phyloP scores from a whole-genome alignment of 2,329 filamentous ascomycete genomes.

The Penicillium sp. region DNA sequence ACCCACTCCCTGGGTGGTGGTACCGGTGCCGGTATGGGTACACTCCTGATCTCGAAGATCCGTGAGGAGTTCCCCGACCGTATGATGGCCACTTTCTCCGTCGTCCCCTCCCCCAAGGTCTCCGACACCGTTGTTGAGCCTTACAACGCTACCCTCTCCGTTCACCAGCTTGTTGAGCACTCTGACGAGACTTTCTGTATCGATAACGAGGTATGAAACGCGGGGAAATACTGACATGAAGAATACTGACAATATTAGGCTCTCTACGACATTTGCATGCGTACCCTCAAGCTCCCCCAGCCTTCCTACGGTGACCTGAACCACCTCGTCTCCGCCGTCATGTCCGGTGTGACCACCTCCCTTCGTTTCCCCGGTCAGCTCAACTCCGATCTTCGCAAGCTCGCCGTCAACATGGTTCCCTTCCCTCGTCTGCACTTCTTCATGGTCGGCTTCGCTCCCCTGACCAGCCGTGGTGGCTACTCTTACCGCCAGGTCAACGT shows the following conservation, averaged over 20 bases:
- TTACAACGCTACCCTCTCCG: conserved; percentile 98
- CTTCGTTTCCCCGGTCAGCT: conserved; percentile 99
- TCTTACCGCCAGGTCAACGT: conserved; percentile 98
- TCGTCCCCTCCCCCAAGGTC: conserved; percentile 98
- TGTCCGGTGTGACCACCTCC: conserved; percentile 98
- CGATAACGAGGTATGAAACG: conserved; percentile 76
- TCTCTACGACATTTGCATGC: conserved; percentile 99
- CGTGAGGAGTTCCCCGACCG: conserved; percentile 99
- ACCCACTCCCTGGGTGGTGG: conserved; percentile 99
- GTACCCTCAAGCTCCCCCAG: conserved; percentile 97
- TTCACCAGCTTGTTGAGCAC: conserved; percentile 99
- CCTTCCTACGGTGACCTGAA: conserved; percentile 99
- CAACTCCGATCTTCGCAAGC: conserved; percentile 99
- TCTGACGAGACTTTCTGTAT: conserved; percentile 99
- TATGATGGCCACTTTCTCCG: conserved; percentile 99
- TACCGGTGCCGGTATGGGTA: conserved; percentile 99
- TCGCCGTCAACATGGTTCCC: conserved; percentile 99
- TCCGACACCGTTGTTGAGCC: conserved; percentile 99
- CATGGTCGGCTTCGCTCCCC: conserved; percentile 99
- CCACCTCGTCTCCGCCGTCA: conserved; percentile 98
- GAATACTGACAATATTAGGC: conserved; percentile 50
- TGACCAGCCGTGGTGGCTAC: conserved; percentile 88
- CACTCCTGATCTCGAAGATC: conserved; percentile 99
- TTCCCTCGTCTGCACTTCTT: conserved; percentile 99
- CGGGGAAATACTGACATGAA: background rate